phyloP scores from a whole-genome alignment of 2,329 filamentous ascomycete species.

The Trematosphaeria pertusa region DNA sequence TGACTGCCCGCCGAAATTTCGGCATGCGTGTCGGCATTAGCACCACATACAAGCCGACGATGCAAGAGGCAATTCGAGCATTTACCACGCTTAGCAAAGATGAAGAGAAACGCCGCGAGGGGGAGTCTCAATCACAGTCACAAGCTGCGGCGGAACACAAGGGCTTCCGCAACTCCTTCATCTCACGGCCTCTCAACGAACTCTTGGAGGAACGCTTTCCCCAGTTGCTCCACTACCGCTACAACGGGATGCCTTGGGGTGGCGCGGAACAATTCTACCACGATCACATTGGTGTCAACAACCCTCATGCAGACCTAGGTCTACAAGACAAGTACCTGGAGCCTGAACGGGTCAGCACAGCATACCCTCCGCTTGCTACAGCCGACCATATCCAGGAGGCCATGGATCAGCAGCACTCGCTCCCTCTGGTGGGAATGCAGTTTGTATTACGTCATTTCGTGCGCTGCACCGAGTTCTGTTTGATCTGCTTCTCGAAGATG shows the following conservation, averaged over 20 bases:
- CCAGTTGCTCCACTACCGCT: constrained; percentile 66
- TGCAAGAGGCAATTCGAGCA: constrained; percentile 59
- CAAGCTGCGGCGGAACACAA: constrained; percentile 11
- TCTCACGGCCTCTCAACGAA: constrained; percentile 73
- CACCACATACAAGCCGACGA: constrained; percentile 73
- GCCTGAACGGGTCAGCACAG: constrained; percentile 38
- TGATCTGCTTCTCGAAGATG: constrained; percentile 79
- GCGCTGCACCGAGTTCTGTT: constrained; percentile 84
- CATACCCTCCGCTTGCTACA: constrained; percentile 55
- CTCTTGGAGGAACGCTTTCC: constrained; percentile 72
- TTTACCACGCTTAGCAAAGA: constrained; percentile 55
- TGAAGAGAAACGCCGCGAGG: constrained; percentile 31
- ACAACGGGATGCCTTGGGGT: constrained; percentile 67
- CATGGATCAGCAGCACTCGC: constrained; percentile 51
- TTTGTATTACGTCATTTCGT: constrained; percentile 79
- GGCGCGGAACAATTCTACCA: constrained; percentile 68
- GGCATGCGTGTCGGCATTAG: constrained; percentile 75
- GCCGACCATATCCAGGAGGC: constrained; percentile 58
- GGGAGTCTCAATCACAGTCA: constrained; percentile 27
- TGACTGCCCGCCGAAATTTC: constrained; percentile 47
- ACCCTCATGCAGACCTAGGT: constrained; percentile 34
- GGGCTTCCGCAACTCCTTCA: constrained; percentile 66
- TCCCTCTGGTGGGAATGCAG: constrained; percentile 71
- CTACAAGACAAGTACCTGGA: constrained; percentile 51
- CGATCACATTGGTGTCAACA: constrained; percentile 50